Evolutionary conservation across 1,139 yeast species (phyloP), one percentile per base, ranked within the genome.

Genomic region (Kodamaea anthophila): DNA sequence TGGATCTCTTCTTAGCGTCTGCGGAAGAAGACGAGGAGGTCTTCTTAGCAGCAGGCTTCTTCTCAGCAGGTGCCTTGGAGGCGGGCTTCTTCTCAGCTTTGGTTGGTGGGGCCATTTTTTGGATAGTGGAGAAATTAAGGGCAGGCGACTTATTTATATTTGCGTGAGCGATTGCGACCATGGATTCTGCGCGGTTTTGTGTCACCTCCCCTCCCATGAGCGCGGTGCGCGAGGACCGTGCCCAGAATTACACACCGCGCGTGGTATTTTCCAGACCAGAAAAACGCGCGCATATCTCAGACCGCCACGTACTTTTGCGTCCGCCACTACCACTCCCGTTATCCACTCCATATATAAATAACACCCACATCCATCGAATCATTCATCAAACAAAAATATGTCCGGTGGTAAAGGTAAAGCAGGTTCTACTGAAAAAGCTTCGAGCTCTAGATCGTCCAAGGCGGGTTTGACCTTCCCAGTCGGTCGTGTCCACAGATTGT

Each of bases 51-150:
- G 78, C 80, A 63, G 87, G 86, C 74, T 86, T 87, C 82, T 88
- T 87, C 68, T 84, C 94, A 70, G 94, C 95, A 63, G 94, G 95
- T 53, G 96, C 95, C 75, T 88, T 88, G 53, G 96, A 87, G 64
- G 97, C 96, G 60, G 96, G 96, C 77, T 86, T 85, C 83, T 87
- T 86, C 71, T 87, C 95, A 66, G 94, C 91, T 70, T 85, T 86
- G 14, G 37, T 30, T 32, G 46, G 43, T 65, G 96, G 93, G 58
- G 96, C 94, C 97, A 88, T 88, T 73, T 40, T 63, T 36, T 46
- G 23, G 24, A 15, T 15, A 22, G 15, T 19, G 23, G 23, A 28
- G 23, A 16, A 16, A 16, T 6, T 16, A 6, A 24, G 31, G 26
- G 26, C 19, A 28, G 11, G 12, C 22, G 9, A 18, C 18, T 23